Conservation (phyloP, 2,329 filamentous ascomycete species). For the Sarocladiaceae sp. region DNA sequence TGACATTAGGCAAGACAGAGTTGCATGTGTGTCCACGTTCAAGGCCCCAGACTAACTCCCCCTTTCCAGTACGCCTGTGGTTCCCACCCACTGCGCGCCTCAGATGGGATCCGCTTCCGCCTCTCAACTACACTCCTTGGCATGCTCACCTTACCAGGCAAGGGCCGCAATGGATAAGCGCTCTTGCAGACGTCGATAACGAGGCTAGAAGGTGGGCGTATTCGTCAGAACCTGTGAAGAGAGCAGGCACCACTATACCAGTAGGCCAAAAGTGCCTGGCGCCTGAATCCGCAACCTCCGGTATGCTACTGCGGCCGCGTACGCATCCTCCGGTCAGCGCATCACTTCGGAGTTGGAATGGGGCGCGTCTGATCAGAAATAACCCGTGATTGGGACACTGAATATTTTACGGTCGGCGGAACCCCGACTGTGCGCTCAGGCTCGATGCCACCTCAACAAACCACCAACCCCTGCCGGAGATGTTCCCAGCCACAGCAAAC, state of each 20-base stretch:
- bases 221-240: slow-evolving; percentile 5
- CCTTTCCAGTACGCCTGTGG: not conserved
- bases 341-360: not conserved
- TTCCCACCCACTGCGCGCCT: not conserved
- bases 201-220: not conserved
- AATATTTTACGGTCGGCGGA: not conserved
- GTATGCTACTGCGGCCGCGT: not conserved
- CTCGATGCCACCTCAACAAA: slow-evolving; percentile 2
- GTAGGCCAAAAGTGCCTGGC: slow-evolving; percentile 1
- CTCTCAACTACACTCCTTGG: slow-evolving; percentile 5
- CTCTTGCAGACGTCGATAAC: not conserved
- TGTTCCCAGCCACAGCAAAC: slow-evolving; percentile 6
- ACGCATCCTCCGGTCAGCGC: not conserved
- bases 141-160: not conserved
- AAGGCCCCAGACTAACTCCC: not conserved
- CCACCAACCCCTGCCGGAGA: slow-evolving; percentile 8
- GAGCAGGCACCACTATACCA: not conserved
- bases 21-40: slow-evolving; percentile 3
- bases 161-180: not conserved
- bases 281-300: not conserved
- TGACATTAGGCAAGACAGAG: not conserved
- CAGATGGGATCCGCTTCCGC: not conserved
- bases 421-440: not conserved
- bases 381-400: too few relatives aligned
- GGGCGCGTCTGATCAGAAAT: too few relatives aligned